Base-by-base conservation (phyloP, 2,329 filamentous ascomycete genomes). In the Microcyclospora pomicola region DNA sequence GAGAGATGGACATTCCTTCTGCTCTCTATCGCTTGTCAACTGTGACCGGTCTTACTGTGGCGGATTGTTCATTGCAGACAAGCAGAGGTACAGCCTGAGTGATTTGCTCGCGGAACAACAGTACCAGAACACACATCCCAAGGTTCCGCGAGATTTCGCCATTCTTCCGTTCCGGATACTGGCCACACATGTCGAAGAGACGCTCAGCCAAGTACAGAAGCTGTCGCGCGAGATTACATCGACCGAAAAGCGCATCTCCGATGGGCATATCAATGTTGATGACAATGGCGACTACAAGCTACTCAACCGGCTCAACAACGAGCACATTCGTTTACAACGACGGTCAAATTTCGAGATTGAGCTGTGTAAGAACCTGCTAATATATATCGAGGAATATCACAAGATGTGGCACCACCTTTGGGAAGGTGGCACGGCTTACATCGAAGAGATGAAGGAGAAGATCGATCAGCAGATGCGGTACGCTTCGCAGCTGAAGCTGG, bases 271-370 rank as follows among this genome's bases (percentile, higher is more conserved):
- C 16, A 44, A 45, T 11, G 47, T 58, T 6, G 53, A 56, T 12
- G 52, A 54, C 34, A 55, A 55, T 35, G 52, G 51, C 35, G 54
- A 58, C 34, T 58, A 55, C 47, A 58, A 56, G 39, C 44, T 55
- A 15, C 46, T 58, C 12, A 58, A 58, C 35, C 40, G 52, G 35
- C 47, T 55, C 34, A 58, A 55, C 32, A 44, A 55, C 12, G 54
- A 58, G 42, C 54, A 56, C 37, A 43, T 55, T 6, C 43, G 54
- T 14, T 42, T 58, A 6, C 51, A 54, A 38, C 34, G 51, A 16
- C 44, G 54, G 15, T 55, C 53, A 9, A 48, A 54, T 14, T 58
- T 58, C 39, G 52, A 58, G 45, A 35, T 50, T 6, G 54, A 58
- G 42, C 52, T 58, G 14, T 53, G 46, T 3, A 41, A 37, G 13